phyloP scores from a whole-genome alignment of 2,329 filamentous ascomycete species.

The Colletotrichum australisinense region DNA sequence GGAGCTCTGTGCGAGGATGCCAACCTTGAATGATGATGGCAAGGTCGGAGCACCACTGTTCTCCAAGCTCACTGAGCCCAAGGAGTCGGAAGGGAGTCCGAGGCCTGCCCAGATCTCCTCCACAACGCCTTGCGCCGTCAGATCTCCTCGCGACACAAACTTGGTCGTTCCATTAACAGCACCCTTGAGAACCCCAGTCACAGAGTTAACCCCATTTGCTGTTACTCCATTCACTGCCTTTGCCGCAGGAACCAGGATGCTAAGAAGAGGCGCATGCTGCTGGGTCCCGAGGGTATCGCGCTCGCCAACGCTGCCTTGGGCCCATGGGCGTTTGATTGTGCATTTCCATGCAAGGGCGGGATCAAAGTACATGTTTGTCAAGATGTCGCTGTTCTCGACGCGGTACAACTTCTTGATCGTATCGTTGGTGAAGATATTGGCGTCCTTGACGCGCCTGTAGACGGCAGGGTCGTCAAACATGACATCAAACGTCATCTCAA shows the following conservation, averaged over 20 bases:
- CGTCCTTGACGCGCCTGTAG: slow-evolving; percentile 50
- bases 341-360: slow-evolving; percentile 59
- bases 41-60: neutral
- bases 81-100: neutral
- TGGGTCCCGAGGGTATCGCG: slow-evolving; percentile 51
- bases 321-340: slow-evolving; percentile 50
- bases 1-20: slow-evolving; percentile 61
- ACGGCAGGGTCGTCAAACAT: slow-evolving; percentile 53
- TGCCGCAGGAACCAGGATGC: slow-evolving; percentile 38
- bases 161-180: neutral
- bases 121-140: slow-evolving; percentile 6
- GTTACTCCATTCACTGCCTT: neutral
- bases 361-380: slow-evolving; percentile 55
- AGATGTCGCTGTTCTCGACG: slow-evolving; percentile 42
- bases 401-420: slow-evolving; percentile 48
- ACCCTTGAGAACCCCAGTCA: fast-evolving
- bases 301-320: slow-evolving; percentile 50
- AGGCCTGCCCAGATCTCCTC: slow-evolving; percentile 24
- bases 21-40: slow-evolving; percentile 66
- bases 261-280: slow-evolving; percentile 50
- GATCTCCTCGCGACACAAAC: neutral
- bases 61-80: neutral
- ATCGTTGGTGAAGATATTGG: slow-evolving; percentile 48
- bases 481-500: slow-evolving; percentile 63
- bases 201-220: neutral